phyloP scores from a whole-genome alignment of 2,329 filamentous ascomycete genomes.

The Botrytis fragariae region DNA sequence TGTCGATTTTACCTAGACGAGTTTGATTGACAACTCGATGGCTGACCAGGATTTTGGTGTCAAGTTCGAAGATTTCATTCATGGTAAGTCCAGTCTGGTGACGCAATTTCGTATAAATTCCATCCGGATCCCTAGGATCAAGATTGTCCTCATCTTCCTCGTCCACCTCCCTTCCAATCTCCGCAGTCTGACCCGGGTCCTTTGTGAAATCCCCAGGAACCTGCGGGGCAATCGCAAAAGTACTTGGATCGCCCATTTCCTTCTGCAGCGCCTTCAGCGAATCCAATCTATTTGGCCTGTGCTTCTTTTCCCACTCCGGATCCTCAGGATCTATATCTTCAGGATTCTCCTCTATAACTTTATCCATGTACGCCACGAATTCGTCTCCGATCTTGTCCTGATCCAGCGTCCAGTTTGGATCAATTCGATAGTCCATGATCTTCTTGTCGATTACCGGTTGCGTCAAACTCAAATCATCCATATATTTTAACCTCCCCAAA shows the following conservation, averaged over 20 bases:
- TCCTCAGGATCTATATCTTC: slow-evolving; percentile 24
- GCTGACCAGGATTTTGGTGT: slow-evolving; percentile 68
- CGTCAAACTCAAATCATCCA: slow-evolving; percentile 78
- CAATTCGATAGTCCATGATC: slow-evolving; percentile 42
- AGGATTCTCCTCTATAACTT: slow-evolving; percentile 26
- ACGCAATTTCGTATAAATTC: slow-evolving; percentile 40
- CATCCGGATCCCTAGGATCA: slow-evolving; percentile 38
- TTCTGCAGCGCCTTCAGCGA: slow-evolving; percentile 28
- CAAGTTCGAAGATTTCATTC: slow-evolving; percentile 52
- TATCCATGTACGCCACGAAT: slow-evolving; percentile 47
- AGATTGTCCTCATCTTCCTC: slow-evolving; percentile 27
- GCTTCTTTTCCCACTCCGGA: slow-evolving; percentile 15
- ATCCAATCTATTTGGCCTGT: slow-evolving; percentile 27
- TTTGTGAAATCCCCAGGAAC: slow-evolving; percentile 30
- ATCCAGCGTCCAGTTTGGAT: slow-evolving; percentile 47
- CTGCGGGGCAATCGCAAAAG: slow-evolving; percentile 29
- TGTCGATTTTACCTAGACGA: slow-evolving; percentile 87
- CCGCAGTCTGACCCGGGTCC: slow-evolving; percentile 13
- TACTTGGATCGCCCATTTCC: slow-evolving; percentile 27
- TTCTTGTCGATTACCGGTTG: slow-evolving; percentile 76
- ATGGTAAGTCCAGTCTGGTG: slow-evolving; percentile 54
- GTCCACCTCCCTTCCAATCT: slow-evolving; percentile 20
- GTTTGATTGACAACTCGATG: slow-evolving; percentile 89
- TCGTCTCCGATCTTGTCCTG: slow-evolving; percentile 60
- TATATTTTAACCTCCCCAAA: slow-evolving; percentile 68